Evolutionary conservation across 768 basidiomycete species (phyloP).

Genomic region (Chalciporus chontae): DNA sequence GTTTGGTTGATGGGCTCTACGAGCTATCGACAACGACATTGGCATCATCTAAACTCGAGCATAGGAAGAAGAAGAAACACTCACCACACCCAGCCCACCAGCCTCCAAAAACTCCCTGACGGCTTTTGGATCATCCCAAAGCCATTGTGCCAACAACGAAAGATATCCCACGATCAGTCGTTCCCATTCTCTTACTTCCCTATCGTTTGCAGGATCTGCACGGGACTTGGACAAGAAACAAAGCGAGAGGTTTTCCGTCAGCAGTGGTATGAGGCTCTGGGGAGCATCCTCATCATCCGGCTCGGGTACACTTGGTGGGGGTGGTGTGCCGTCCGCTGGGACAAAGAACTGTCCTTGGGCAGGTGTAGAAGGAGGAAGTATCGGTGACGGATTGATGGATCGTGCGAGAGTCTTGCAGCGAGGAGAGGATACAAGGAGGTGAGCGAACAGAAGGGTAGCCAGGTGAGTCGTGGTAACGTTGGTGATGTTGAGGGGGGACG

Average conservation of each 20-base stretch:
- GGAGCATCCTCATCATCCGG: slow-evolving; percentile 59
- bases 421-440: slow-evolving; percentile 67
- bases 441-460: slow-evolving; percentile 74
- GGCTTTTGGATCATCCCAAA: slow-evolving; percentile 91
- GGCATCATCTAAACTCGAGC: background rate
- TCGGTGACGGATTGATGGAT: slow-evolving; percentile 52
- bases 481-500: slow-evolving; percentile 53
- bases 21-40: slow-evolving; percentile 50
- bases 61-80: slow-evolving; percentile 29
- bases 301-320: slow-evolving; percentile 31
- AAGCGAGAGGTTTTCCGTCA: slow-evolving; percentile 88
- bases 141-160: slow-evolving; percentile 82
- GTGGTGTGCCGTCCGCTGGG: slow-evolving; percentile 61
- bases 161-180: slow-evolving; percentile 84
- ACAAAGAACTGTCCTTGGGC: slow-evolving; percentile 59
- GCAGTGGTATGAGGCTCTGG: slow-evolving; percentile 75
- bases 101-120: slow-evolving; percentile 89
- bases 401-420: slow-evolving; percentile 63
- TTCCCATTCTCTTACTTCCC: slow-evolving; percentile 86
- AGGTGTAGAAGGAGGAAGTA: slow-evolving; percentile 28
- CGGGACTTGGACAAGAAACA: slow-evolving; percentile 75
- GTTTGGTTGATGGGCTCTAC: slow-evolving; percentile 94
- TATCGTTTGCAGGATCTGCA: slow-evolving; percentile 44
- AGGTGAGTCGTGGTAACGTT: slow-evolving; percentile 66
- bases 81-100: slow-evolving; percentile 85